Base-by-base conservation (phyloP, 768 basidiomycete genomes). In the Psilocybe subaeruginosa region DNA sequence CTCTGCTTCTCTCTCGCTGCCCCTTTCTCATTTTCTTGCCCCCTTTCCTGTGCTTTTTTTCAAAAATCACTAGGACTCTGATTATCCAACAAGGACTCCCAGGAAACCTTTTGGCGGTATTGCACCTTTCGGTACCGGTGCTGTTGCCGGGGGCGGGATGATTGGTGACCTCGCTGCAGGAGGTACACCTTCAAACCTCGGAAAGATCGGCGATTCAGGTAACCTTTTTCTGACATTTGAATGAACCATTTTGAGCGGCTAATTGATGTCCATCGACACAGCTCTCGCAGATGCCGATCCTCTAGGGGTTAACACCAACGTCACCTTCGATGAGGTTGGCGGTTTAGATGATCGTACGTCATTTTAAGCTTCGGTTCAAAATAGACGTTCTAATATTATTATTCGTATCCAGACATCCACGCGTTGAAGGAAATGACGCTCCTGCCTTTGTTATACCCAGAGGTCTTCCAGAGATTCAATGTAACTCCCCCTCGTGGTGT, bases 341-440 rank as follows among this genome's bases (percentile, higher is more conserved):
- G 97, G 97, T 3, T 77, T 99, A 43, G 96, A 98, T 67, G 92
- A 94, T 56, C 97, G 95, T 95, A 68, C 71, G 88, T 82, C 23
- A 35, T 54, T 47, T 57, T 19, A 8, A 16, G 8, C 31, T 41
- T 17, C 47, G 12, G 48, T 59, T 49, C 23, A 46, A 3, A 54
- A 49, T 8, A 52, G 50, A 17, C 23, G 8, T 58, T 55, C 46
- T 56, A 59, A 54, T 19, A 27, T 29, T 41, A 17, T 23, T 3
- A 59, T 45, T 62, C 43, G n/a, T 19, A 17, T n/a, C 14, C 54
- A 96, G 94, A 99, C 68, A 97, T 99, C 58, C 94, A 97, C 70
- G 91, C 95, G 7, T 77, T 99, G 61, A 99, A 98, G 77, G 97
- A 99, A 73, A 99, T 99, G 97, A 98, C 98, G 0, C 81, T 98